phyloP scores from a whole-genome alignment of 1,284 basidiomycete genomes.

The Austroboletus olivaceoglutinosus region DNA sequence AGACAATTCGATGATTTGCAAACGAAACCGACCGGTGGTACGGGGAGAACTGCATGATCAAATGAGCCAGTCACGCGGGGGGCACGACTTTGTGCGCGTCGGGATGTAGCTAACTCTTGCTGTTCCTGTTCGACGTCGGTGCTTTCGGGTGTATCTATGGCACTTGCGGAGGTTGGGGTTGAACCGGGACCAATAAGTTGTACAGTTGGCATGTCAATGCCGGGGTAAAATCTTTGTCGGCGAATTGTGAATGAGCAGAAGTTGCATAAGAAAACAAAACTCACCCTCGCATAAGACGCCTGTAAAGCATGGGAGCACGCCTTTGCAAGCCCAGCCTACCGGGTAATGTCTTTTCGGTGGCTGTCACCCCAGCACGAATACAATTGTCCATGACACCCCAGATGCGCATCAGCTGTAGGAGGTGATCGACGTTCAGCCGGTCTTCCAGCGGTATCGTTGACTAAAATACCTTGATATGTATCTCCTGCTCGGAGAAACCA shows the following conservation, averaged over 20 bases:
- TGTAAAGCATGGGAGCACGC: slow-evolving; percentile 83
- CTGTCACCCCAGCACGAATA: slow-evolving; percentile 84
- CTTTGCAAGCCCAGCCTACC: slow-evolving; percentile 80
- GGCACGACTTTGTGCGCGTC: slow-evolving; percentile 31
- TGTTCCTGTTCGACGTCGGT: slow-evolving; percentile 17
- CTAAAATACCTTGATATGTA: slow-evolving; percentile 64
- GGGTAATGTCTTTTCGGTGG: slow-evolving; percentile 75
- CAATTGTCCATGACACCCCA: slow-evolving; percentile 95
- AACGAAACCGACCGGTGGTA: slow-evolving; percentile 64
- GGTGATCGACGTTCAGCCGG: not conserved
- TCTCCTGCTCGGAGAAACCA: slow-evolving; percentile 73
- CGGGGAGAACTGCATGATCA: slow-evolving; percentile 80
- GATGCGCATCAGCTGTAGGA: slow-evolving; percentile 64
- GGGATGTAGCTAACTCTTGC: slow-evolving; percentile 1
- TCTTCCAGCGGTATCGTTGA: slow-evolving; percentile 2
- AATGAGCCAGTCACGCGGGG: slow-evolving; percentile 72
- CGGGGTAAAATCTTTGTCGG: slow-evolving; percentile 59
- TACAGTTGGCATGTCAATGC: slow-evolving; percentile 44
- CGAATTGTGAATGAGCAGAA: not conserved
- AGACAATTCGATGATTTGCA: not conserved
- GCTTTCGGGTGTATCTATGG: slow-evolving; percentile 43
- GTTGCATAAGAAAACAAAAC: slow-evolving; percentile 19
- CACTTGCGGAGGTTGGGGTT: slow-evolving; percentile 18
- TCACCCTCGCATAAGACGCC: slow-evolving; percentile 83
- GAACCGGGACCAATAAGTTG: slow-evolving; percentile 49